These are phyloP conservation scores for bread wheat (Triticum aestivum) DNA, from an alignment of 176 grass and related monocot genomes.

Conservation along the genomic window DNA sequence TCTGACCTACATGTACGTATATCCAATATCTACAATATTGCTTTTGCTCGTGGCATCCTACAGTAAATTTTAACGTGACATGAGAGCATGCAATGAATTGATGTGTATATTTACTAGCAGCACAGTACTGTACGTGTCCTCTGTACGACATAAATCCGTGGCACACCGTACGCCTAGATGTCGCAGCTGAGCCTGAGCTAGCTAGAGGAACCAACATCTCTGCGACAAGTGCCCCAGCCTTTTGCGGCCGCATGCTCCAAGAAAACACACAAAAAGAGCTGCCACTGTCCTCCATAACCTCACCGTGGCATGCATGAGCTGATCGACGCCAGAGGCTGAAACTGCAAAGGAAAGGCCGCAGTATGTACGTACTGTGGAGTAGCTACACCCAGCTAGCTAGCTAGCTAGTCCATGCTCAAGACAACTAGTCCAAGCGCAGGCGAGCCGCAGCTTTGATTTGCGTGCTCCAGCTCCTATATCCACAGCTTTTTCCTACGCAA, in stretches of 20 bases:
- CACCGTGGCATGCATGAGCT: conserved; percentile 21
- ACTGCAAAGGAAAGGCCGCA: conserved; percentile 19
- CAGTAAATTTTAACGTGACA: background rate
- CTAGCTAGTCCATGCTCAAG: conserved; percentile 26
- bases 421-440: conserved; percentile 42
- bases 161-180: background rate
- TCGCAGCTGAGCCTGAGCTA: background rate
- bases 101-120: background rate
- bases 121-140: background rate
- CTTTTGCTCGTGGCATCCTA: background rate
- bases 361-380: background rate
- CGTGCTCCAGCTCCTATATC: background rate
- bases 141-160: background rate
- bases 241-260: conserved; percentile 27
- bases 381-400: background rate
- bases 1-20: background rate
- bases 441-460: conserved; percentile 39
- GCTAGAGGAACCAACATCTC: background rate
- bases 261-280: conserved; percentile 22
- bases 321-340: conserved; percentile 34
- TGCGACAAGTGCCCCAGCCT: conserved; percentile 42
- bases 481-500: background rate
- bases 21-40: background rate
- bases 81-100: background rate
- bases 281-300: background rate